Conservation (phyloP, 2,329 filamentous ascomycete genomes). For the Helotiales sp. region DNA sequence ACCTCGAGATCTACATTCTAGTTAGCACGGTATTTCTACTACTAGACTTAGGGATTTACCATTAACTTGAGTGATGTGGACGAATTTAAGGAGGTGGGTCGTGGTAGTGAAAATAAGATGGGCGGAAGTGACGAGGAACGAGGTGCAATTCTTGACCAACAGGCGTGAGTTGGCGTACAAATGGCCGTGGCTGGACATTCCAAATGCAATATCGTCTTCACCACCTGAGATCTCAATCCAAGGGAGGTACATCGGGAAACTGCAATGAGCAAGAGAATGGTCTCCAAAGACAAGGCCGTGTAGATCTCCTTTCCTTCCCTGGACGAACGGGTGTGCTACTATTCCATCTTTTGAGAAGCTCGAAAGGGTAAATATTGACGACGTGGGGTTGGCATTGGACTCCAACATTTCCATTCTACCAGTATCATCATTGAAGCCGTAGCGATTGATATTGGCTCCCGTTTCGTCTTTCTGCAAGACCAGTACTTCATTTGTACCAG, state of each 20-base stretch:
- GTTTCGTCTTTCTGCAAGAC: conserved; percentile 28
- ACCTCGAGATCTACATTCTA: conserved; percentile 72
- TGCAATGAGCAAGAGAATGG: conserved; percentile 35
- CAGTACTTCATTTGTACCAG: conserved; percentile 32
- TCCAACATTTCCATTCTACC: conserved; percentile 36
- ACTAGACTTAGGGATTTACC: conserved; percentile 52
- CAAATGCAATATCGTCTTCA: conserved; percentile 46
- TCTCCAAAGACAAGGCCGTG: conserved; percentile 39
- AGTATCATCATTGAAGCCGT: conserved; percentile 37
- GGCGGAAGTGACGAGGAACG: conserved; percentile 78
- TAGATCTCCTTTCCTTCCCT: conserved; percentile 38
- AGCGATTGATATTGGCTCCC: conserved; percentile 32
- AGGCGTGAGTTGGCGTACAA: conserved; percentile 78
- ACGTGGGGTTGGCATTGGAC: conserved; percentile 17
- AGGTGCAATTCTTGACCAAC: conserved; percentile 87
- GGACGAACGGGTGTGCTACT: conserved; percentile 35
- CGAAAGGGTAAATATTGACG: conserved; percentile 34
- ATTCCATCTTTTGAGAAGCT: conserved; percentile 34
- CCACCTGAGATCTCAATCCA: conserved; percentile 42
- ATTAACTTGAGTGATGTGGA: conserved; percentile 73
- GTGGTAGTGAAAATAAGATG: conserved; percentile 93
- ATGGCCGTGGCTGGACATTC: conserved; percentile 76
- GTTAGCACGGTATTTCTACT: conserved; percentile 5
- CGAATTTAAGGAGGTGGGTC: conserved; percentile 91
- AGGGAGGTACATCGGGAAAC: conserved; percentile 41